phyloP scores from a whole-genome alignment of 1,139 yeast genomes.

The Pichia terricola region DNA sequence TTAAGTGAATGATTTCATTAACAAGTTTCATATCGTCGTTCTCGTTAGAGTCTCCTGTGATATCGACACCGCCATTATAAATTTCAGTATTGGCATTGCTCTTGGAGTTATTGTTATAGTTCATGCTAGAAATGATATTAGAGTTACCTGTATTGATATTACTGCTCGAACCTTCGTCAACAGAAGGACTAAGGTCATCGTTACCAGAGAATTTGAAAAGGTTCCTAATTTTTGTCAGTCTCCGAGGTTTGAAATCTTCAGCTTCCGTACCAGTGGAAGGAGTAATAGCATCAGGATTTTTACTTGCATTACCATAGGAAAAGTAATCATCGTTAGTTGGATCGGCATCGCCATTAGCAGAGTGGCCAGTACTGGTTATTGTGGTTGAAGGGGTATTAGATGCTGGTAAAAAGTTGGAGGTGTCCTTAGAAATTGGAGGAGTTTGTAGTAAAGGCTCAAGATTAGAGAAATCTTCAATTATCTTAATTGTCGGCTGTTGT shows the following conservation, averaged over 20 bases:
- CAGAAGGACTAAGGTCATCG: conserved; percentile 1
- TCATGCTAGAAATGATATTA: neutral
- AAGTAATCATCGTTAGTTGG: conserved; percentile 1
- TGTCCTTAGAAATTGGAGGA: conserved; percentile 14
- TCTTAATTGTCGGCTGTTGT: neutral
- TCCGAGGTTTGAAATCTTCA: conserved; percentile 14
- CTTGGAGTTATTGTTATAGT: neutral
- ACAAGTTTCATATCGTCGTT: no score
- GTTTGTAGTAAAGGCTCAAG: conserved; percentile 11
- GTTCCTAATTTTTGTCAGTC: conserved; percentile 21
- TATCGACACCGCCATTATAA: neutral
- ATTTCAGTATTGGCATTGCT: neutral
- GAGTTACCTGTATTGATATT: neutral
- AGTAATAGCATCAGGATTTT: neutral
- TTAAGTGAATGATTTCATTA: no score
- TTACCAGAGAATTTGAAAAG: conserved; percentile 22
- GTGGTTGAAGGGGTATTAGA: conserved; percentile 5
- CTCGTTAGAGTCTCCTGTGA: no score
- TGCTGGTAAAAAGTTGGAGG: neutral
- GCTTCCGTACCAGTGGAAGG: conserved; percentile 2
- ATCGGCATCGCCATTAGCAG: neutral
- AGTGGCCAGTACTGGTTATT: neutral
- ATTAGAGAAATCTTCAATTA: conserved; percentile 3
- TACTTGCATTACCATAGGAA: neutral
- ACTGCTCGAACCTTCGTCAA: neutral